These are phyloP conservation scores for Apiotrichum brassicae DNA, from an alignment of 1,284 basidiomycete species.

Conservation along the genomic window DNA sequence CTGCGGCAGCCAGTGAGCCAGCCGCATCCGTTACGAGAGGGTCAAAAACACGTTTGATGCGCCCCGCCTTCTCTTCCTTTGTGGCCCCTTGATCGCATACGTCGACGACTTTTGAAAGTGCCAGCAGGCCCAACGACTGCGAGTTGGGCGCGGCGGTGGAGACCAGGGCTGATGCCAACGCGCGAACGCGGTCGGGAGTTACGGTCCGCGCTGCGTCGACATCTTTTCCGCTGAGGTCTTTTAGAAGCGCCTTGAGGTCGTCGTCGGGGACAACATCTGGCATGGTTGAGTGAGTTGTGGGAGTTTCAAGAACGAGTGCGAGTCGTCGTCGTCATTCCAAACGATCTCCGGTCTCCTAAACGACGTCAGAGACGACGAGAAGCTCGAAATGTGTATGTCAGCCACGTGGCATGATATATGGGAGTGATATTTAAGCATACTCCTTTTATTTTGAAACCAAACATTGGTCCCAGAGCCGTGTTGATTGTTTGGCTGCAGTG, in stretches of 20 bases:
- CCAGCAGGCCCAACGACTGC: constrained; percentile 9
- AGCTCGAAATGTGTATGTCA: no score
- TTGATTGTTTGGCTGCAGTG: no score
- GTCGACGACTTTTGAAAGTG: constrained; percentile 10
- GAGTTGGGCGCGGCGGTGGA: not conserved
- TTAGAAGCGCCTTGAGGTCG: constrained; percentile 11
- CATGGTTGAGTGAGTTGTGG: not conserved
- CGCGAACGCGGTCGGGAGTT: not conserved
- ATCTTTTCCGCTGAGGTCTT: not conserved
- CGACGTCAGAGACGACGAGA: no score
- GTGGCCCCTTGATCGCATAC: not conserved
- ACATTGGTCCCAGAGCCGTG: no score
- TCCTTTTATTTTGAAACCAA: no score
- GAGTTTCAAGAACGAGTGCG: not conserved
- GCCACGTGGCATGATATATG: no score
- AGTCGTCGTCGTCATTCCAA: no score
- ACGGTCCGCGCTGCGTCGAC: not conserved
- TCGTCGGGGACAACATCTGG: not conserved
- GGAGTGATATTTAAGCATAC: no score
- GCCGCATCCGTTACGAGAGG: constrained; percentile 12
- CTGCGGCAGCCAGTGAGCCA: not conserved
- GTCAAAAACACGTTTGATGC: constrained; percentile 9
- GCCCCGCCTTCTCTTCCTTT: not conserved
- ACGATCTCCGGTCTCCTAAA: no score
- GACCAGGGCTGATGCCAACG: not conserved